Evolutionary conservation across 345 rosid species (phyloP), one percentile per base, ranked within the genome.

Genomic region (Pistacia integerrima): DNA sequence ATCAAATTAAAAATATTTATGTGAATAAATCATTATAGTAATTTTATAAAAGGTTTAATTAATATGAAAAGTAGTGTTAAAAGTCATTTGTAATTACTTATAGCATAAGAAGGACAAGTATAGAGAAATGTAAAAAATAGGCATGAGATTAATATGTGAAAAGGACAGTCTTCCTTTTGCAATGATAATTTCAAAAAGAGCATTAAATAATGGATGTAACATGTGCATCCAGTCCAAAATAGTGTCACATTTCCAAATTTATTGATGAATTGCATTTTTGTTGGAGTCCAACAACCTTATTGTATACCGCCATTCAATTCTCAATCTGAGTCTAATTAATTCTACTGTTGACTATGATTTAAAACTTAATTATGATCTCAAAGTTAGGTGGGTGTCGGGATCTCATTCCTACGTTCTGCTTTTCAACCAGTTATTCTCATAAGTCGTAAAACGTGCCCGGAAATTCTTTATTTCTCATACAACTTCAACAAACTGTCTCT

Each of bases 361-460:
- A 7, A 41, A 41, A 41, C 46, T 6, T 0, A 7, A 8, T 7
- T 41, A 41, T 41, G 46, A 66, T 76, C 57, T 66, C 44, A 28
- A 5, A n/a, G 79, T 69, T 78, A 11, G 82, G 77, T 78, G 75
- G 16, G 55, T 38, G 64, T 70, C 51, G 76, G 73, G 38, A 76
- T 18, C 70, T 72, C 49, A 62, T 68, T 65, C 69, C 73, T 17
- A 30, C 30, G 48, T 62, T 22, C 72, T 74, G 72, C 36, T 59
- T 48, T 36, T 70, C n/a, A 64, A 38, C 18, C 25, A 25, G 25
- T 25, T 25, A 1, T 25, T 25, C 25, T 25, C 25, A 1, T 25
- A 25, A 25, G 25, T 25, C 25, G 25, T 25, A 25, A 25, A 0
- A 25, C 33, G 1, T 1, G 33, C 33, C 33, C 33, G 33, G 33